Evolutionary conservation across 1,284 basidiomycete genomes (phyloP).

Genomic region (Rhodotorula sp.): DNA sequence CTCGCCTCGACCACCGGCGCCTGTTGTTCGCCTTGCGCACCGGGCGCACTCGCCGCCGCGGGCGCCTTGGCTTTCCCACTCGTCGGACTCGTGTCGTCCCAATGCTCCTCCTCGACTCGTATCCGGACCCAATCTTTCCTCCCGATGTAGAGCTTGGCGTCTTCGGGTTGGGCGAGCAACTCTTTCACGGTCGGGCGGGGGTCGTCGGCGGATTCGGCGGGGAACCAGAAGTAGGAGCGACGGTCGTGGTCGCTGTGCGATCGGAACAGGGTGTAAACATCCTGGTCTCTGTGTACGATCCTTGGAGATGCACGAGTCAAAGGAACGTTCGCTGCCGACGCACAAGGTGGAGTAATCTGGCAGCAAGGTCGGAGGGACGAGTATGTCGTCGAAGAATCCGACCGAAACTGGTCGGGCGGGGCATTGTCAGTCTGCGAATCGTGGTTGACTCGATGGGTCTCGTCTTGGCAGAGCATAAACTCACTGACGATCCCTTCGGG

Average conservation of each 20-base stretch:
- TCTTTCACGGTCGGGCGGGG: conserved; percentile 20
- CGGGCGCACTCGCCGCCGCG: conserved; percentile 3
- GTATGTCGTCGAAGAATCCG: conserved; percentile 93
- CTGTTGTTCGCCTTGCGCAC: conserved; percentile 5
- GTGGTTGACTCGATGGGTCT: neutral
- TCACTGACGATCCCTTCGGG: conserved; percentile 76
- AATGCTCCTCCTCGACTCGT: conserved; percentile 81
- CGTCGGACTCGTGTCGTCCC: conserved; percentile 73
- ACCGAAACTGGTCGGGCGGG: conserved; percentile 65
- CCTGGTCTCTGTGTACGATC: neutral
- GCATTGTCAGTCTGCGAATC: neutral
- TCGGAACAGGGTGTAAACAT: neutral
- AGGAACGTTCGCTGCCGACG: conserved; percentile 42
- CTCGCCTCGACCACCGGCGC: conserved; percentile 46
- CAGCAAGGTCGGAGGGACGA: conserved; percentile 66
- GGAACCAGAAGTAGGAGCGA: conserved; percentile 51
- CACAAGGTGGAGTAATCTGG: conserved; percentile 75
- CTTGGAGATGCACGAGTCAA: no score
- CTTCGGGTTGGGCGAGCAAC: conserved; percentile 43
- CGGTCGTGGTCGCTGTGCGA: conserved; percentile 49
- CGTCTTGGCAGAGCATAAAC: conserved; percentile 42
- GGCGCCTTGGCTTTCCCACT: conserved; percentile 56
- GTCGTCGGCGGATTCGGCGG: conserved; percentile 46
- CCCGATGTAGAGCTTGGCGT: conserved; percentile 82
- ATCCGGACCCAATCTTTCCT: conserved; percentile 79